Evolutionary conservation across 306 rosid species (phyloP).

Genomic region (Cucurbita ficifolia): DNA sequence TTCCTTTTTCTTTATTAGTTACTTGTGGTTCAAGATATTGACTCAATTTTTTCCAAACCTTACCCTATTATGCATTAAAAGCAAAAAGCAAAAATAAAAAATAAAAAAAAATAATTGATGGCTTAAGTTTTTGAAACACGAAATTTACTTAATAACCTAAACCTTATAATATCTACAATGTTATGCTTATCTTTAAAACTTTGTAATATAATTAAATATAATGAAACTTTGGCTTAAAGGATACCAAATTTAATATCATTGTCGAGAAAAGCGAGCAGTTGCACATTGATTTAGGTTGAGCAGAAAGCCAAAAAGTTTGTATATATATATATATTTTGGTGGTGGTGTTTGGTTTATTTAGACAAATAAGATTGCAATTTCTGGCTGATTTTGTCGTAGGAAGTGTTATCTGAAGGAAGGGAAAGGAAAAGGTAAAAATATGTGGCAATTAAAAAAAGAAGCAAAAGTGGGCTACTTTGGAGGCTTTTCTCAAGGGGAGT

Average conservation of each 20-base stretch:
- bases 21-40: background rate
- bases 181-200: no score
- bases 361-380: background rate
- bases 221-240: no score
- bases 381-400: background rate
- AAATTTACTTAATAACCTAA: background rate
- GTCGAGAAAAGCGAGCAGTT: constrained; percentile 1
- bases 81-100: no score
- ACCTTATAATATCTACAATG: background rate
- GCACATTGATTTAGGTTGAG: background rate
- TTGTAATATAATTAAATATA: no score
- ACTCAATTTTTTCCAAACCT: background rate
- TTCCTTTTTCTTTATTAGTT: no score
- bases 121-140: no score
- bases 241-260: background rate
- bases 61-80: no score
- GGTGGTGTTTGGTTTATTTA: background rate
- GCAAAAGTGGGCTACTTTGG: background rate
- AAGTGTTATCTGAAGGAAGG: background rate
- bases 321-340: background rate
- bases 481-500: background rate
- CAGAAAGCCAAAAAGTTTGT: background rate
- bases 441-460: background rate
- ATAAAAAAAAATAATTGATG: no score
- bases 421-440: background rate